A percentile compares a stretch with the other conserved stretches of the same genome.
Evolutionary conservation across 768 basidiomycete genomes (phyloP).

Genomic region (Suillus plorans): DNA sequence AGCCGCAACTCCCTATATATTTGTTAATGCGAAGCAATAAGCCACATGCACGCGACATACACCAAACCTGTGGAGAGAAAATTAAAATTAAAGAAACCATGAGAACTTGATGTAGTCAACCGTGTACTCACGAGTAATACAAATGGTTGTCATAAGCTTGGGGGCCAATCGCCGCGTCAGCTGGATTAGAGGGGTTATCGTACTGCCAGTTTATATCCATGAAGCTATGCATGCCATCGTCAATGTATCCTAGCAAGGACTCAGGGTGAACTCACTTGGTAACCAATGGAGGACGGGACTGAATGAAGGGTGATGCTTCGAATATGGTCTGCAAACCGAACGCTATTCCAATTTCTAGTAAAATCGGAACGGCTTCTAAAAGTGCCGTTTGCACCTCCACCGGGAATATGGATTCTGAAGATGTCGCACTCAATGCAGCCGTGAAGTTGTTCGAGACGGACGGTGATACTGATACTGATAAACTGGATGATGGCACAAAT

Average conservation of each 20-base stretch:
- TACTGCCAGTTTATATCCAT: slow-evolving; percentile 83
- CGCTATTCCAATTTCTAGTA: slow-evolving; percentile 28
- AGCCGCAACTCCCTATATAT: slow-evolving; percentile 64
- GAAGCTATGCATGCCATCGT: slow-evolving; percentile 44
- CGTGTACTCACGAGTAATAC: slow-evolving; percentile 62
- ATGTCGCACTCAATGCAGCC: slow-evolving; percentile 29
- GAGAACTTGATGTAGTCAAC: neutral
- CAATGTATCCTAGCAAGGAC: neutral
- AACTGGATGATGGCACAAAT: slow-evolving; percentile 20
- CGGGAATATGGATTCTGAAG: slow-evolving; percentile 21
- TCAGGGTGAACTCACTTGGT: slow-evolving; percentile 34
- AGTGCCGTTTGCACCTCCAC: slow-evolving; percentile 33
- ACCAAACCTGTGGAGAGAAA: slow-evolving; percentile 47
- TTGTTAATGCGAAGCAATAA: neutral
- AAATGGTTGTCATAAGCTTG: slow-evolving; percentile 79
- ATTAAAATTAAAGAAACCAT: neutral
- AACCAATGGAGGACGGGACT: slow-evolving; percentile 26
- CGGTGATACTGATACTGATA: neutral
- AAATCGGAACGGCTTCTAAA: slow-evolving; percentile 35
- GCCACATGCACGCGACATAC: slow-evolving; percentile 32
- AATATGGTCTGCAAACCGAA: slow-evolving; percentile 23
- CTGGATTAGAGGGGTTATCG: slow-evolving; percentile 68
- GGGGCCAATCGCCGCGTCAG: slow-evolving; percentile 64
- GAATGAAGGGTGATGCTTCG: slow-evolving; percentile 19
- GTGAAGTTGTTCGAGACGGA: slow-evolving; percentile 35